Base-by-base conservation (phyloP, 1,284 basidiomycete species). In the Butyriboletus appendiculatus region DNA sequence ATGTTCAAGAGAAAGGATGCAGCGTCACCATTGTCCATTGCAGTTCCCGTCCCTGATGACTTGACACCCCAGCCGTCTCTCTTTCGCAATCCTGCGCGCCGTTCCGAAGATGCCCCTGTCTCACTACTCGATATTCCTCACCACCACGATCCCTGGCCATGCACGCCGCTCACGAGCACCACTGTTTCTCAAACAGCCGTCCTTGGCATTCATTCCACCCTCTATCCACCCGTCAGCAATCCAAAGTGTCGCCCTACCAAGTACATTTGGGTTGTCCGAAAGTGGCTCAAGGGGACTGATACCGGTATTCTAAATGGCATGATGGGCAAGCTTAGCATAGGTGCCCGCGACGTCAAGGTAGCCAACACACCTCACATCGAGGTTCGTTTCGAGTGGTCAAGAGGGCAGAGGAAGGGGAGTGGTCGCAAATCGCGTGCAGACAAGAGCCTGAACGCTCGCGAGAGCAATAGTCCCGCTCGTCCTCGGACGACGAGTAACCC, bases 251-350 rank as follows among this genome's bases (percentile, higher is more conserved):
- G 85, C 15, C 74, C 86, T 61, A 70, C 72, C 45, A 81, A 84
- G 62, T 95, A 96, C 63, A 82, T 90, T 4, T 96, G 93, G 92
- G 79, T 90, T 5, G 84, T 94, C 18, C 77, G 85, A 51, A 79
- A 77, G 56, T 96, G 94, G 92, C 75, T 89, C 45, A 94, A 91
- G 68, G 82, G 80, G 22, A 60, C 69, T 11, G 77, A 77, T 14
- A 57, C 60, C 10, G 62, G 75, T 16, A 54, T 76, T 35, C 55
- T 82, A 14, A 72, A 73, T 45, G 76, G 74, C 9, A 63, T 80
- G 57, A 68, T 76, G 48, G 76, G 75, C 32, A 75, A 73, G 47
- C 59, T 72, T 40, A 66, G 58, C 33, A 56, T 55, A 39, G 58
- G 58, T 45, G 41, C 61, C 55, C 61, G 65, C 41, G 60, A 62